Evolutionary conservation across 2,329 filamentous ascomycete genomes (phyloP).

Genomic region (Sarocladium oryzae): DNA sequence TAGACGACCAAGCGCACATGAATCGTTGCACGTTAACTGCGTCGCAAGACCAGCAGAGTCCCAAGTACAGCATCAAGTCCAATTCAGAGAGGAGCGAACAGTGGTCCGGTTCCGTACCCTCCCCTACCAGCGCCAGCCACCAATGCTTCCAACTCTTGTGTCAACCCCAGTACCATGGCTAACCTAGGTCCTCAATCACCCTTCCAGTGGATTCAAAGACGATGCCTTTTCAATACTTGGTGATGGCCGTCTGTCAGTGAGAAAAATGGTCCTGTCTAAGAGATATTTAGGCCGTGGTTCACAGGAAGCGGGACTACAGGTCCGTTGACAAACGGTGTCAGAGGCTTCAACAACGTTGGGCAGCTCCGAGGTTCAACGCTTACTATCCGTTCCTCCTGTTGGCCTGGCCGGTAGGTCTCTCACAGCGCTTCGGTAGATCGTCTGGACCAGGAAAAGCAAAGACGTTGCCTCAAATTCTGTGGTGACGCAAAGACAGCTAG

Average conservation of each 20-base stretch:
- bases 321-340: not conserved
- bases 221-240: too few relatives aligned
- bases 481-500: not conserved
- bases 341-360: not conserved
- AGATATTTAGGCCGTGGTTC: too few relatives aligned
- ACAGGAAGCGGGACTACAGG: too few relatives aligned
- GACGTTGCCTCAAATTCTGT: not conserved
- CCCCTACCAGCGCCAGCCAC: not conserved
- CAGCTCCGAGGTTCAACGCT: not conserved
- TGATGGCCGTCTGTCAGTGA: not conserved
- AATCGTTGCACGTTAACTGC: not conserved
- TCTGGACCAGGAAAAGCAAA: slow-evolving; percentile 4
- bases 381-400: too few relatives aligned
- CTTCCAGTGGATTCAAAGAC: not conserved
- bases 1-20: not conserved
- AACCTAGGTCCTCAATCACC: not conserved
- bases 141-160: not conserved
- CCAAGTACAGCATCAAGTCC: not conserved
- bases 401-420: too few relatives aligned
- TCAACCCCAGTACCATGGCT: not conserved
- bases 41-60: not conserved
- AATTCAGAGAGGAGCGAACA: not conserved
- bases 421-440: not conserved
- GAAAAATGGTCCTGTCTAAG: too few relatives aligned
- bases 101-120: not conserved